Percentiles rank a stretch among this genome's conserved stretches.
phyloP scores from a whole-genome alignment of 805 yeast species.

The Candida peoriensis region DNA sequence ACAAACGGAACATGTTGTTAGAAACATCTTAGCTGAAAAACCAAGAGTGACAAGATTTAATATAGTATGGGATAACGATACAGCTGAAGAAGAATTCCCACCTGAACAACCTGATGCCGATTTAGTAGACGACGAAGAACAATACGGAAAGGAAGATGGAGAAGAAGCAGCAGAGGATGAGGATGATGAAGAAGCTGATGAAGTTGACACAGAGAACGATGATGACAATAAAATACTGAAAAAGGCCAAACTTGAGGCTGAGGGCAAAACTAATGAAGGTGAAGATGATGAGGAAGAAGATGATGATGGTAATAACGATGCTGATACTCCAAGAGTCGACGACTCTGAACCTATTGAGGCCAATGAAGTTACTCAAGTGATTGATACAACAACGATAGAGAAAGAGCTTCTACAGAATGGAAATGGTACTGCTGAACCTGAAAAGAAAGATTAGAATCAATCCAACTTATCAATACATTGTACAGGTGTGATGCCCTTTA shows the following conservation, averaged over 20 bases:
- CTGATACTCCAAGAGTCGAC: conserved; percentile 18
- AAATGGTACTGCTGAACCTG: conserved; percentile 2
- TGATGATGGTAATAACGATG: conserved; percentile 12
- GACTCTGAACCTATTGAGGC: no score
- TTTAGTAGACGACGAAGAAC: conserved; percentile 58
- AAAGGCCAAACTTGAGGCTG: conserved; percentile 28
- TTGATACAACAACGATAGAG: conserved; percentile 5
- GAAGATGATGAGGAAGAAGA: conserved; percentile 15
- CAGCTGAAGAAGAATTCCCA: conserved; percentile 62
- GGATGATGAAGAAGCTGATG: conserved; percentile 31
- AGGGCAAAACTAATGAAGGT: conserved; percentile 15
- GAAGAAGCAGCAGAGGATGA: conserved; percentile 41
- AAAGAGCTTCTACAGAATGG: conserved; percentile 3
- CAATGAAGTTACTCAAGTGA: conserved; percentile 8
- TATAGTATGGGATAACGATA: conserved; percentile 91
- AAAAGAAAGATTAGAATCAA: background rate
- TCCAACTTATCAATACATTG: no score
- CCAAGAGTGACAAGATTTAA: conserved; percentile 97
- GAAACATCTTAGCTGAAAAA: conserved; percentile 93
- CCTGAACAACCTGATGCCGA: conserved; percentile 71
- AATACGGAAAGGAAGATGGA: conserved; percentile 51
- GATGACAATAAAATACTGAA: conserved; percentile 17
- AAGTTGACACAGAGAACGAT: conserved; percentile 32
- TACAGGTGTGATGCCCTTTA: no score
- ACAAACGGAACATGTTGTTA: conserved; percentile 87